Evolutionary conservation across 768 basidiomycete genomes (phyloP).

Genomic region (Rhodotorula babjevae): DNA sequence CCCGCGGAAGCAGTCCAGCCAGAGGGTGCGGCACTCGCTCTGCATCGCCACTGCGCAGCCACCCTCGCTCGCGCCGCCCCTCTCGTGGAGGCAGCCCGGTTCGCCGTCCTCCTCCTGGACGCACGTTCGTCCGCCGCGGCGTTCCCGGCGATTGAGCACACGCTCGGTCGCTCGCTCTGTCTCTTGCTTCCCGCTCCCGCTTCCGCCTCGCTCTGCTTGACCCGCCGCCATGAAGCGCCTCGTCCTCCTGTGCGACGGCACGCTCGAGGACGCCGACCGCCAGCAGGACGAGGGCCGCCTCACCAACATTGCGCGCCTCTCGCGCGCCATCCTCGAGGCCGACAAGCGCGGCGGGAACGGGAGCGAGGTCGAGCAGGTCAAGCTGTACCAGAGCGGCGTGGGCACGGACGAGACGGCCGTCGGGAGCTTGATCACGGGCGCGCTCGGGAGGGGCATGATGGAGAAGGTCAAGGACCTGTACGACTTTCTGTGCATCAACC

Average conservation of each 20-base stretch:
- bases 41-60: no score
- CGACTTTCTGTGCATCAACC: slow-evolving; percentile 18
- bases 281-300: background rate
- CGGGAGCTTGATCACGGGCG: slow-evolving; percentile 13
- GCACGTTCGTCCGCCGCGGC: no score
- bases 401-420: slow-evolving; percentile 15
- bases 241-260: slow-evolving; percentile 24
- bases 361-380: slow-evolving; percentile 22
- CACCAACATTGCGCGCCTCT: slow-evolving; percentile 16
- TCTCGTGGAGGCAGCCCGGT: no score
- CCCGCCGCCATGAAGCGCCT: slow-evolving; percentile 21
- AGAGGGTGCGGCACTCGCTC: no score
- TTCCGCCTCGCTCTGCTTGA: background rate
- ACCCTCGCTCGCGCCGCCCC: no score
- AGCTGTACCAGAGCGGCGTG: slow-evolving; percentile 21
- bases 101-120: no score
- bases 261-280: slow-evolving; percentile 19
- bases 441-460: slow-evolving; percentile 19
- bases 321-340: slow-evolving; percentile 5
- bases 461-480: slow-evolving; percentile 16
- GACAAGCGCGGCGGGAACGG: background rate
- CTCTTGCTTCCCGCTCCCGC: background rate
- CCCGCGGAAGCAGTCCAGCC: no score
- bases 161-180: no score
- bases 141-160: no score